Evolutionary conservation across 306 rosid species (phyloP).

Genomic region (Luffa acutangula): DNA sequence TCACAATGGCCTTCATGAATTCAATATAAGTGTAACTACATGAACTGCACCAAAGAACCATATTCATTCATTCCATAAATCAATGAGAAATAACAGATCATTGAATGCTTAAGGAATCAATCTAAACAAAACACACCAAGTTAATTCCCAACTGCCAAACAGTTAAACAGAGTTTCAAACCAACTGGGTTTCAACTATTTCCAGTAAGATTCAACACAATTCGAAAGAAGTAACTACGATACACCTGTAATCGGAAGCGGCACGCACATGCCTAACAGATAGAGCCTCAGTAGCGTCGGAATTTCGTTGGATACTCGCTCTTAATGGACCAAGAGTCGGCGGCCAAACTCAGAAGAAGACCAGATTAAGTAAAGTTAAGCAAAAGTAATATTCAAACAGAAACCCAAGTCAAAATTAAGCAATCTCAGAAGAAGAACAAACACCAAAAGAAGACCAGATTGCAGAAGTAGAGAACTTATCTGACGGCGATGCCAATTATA

Average conservation of each 20-base stretch:
- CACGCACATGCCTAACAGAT: slow-evolving; percentile 50
- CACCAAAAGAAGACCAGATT: too few species aligned
- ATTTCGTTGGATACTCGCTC: slow-evolving; percentile 91
- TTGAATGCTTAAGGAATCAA: neutral
- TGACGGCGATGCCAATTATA: too few species aligned
- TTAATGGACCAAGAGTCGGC: slow-evolving; percentile 98
- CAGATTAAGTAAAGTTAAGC: too few species aligned
- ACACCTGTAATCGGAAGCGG: slow-evolving; percentile 84
- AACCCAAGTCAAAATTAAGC: too few species aligned
- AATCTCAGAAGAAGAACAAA: too few species aligned
- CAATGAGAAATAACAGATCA: neutral
- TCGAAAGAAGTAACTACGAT: neutral
- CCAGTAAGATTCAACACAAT: neutral
- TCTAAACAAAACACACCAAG: neutral
- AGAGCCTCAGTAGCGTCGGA: slow-evolving; percentile 93
- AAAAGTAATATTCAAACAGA: too few species aligned
- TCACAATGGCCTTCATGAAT: neutral
- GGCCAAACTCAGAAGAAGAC: slow-evolving; percentile 19
- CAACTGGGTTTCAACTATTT: neutral
- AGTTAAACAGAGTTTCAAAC: neutral
- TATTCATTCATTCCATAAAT: neutral
- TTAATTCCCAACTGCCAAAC: neutral
- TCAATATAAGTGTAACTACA: neutral
- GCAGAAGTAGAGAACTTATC: too few species aligned
- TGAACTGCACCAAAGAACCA: neutral